phyloP scores from a whole-genome alignment of 2,329 filamentous ascomycete species.

The Alternaria ethzedia region DNA sequence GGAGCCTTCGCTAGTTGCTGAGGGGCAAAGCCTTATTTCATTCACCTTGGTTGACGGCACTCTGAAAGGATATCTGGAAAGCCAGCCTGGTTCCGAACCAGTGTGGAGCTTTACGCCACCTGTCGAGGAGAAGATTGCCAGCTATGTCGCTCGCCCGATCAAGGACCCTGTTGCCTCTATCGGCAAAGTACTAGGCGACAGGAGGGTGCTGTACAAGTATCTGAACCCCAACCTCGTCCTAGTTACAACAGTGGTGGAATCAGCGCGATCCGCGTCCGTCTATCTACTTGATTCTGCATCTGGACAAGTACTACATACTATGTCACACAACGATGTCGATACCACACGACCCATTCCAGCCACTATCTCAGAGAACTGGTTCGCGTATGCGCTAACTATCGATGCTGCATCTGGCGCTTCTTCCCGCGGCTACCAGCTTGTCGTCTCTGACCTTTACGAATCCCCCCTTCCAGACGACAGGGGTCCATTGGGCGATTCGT shows the following conservation, averaged over 20 bases:
- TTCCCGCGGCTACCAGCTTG: slow-evolving; percentile 84
- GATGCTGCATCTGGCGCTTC: slow-evolving; percentile 58
- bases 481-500: slow-evolving; percentile 72
- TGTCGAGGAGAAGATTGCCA: slow-evolving; percentile 69
- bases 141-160: slow-evolving; percentile 70
- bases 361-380: slow-evolving; percentile 92
- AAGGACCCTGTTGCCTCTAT: slow-evolving; percentile 94
- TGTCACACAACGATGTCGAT: slow-evolving; percentile 76
- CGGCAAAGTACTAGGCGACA: slow-evolving; percentile 88
- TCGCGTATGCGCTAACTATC: slow-evolving; percentile 76
- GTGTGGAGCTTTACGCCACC: slow-evolving; percentile 77
- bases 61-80: slow-evolving; percentile 40
- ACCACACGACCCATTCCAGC: slow-evolving; percentile 75
- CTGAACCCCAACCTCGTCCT: slow-evolving; percentile 86
- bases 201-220: slow-evolving; percentile 97
- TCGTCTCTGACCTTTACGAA: slow-evolving; percentile 89
- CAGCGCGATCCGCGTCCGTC: slow-evolving; percentile 67
- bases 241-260: slow-evolving; percentile 70
- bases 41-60: slow-evolving; percentile 43
- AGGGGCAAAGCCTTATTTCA: slow-evolving; percentile 36
- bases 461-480: slow-evolving; percentile 83
- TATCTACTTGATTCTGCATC: slow-evolving; percentile 88
- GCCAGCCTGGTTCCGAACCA: slow-evolving; percentile 29
- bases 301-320: slow-evolving; percentile 76
- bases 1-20: slow-evolving; percentile 13